phyloP scores from a whole-genome alignment of 2,329 filamentous ascomycete species.

The Penicillium hesseltinei region DNA sequence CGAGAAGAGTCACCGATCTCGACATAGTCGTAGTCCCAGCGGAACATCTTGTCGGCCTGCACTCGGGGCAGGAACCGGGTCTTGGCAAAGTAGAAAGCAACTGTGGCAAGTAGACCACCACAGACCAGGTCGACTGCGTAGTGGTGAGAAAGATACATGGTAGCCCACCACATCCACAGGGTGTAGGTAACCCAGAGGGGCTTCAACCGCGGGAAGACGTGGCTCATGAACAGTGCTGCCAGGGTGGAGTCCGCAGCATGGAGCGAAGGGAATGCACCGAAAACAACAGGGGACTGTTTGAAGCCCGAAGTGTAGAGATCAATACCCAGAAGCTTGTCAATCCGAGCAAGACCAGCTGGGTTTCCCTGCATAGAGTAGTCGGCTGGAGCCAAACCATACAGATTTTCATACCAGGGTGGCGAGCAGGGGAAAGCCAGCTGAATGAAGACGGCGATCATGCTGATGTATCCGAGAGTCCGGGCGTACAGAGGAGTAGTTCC shows the following conservation, averaged over 20 bases:
- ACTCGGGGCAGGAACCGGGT: constrained; percentile 76
- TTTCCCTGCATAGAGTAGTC: constrained; percentile 90
- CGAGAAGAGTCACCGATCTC: constrained; percentile 68
- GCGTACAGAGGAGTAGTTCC: constrained; percentile 82
- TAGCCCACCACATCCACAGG: constrained; percentile 96
- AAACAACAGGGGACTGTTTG: constrained; percentile 84
- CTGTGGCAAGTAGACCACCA: constrained; percentile 73
- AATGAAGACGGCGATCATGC: constrained; percentile 79
- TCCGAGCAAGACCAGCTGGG: constrained; percentile 81
- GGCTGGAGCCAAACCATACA: constrained; percentile 84
- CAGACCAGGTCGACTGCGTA: constrained; percentile 92
- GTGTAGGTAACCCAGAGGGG: constrained; percentile 79
- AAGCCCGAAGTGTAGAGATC: constrained; percentile 93
- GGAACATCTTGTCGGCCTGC: constrained; percentile 79
- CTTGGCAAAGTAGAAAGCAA: constrained; percentile 79
- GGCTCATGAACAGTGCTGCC: constrained; percentile 88
- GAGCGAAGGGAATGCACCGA: constrained; percentile 90
- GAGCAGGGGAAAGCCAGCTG: constrained; percentile 91
- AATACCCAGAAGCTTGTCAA: constrained; percentile 85
- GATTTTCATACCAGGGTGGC: constrained; percentile 94
- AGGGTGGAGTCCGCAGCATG: constrained; percentile 87
- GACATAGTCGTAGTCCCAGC: constrained; percentile 95
- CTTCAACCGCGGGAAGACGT: constrained; percentile 81
- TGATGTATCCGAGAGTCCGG: constrained; percentile 88
- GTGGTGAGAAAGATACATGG: constrained; percentile 97